Evolutionary conservation across 2,329 filamentous ascomycete species (phyloP), one percentile per base, ranked within the genome.

Genomic region (Botrytis fragariae): DNA sequence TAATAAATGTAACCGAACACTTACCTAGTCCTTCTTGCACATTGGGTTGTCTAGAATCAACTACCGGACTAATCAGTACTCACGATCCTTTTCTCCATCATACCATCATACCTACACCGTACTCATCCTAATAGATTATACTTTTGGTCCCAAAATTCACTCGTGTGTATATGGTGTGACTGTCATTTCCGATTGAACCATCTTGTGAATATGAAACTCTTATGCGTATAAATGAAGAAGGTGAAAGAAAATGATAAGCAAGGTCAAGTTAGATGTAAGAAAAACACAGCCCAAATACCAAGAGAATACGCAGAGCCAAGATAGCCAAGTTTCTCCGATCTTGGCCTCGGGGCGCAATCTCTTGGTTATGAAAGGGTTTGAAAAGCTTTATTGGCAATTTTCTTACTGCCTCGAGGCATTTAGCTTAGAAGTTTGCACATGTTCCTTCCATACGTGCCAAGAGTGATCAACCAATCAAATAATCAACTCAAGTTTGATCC

Each of bases 281-380:
- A 62, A 57, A 67, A 57, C 70, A 72, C 70, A 59, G 70, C 70
- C 70, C 48, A 37, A 54, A 59, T 57, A 32, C 70, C 70, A 72
- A 72, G 72, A 71, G 9, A 54, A 45, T 39, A 32, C 32, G 39
- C 5, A 61, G n/a, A 25, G 63, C 62, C 71, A 69, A 63, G 54
- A 45, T 12, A 39, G 72, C 72, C 72, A 73, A 73, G 72, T 73
- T 54, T 70, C 32, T 71, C 72, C 72, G 72, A 42, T 48, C 72
- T 73, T 73, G 67, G 67, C 72, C 39, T 72, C 70, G 70, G 70
- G 70, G 70, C 70, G 70, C 70, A 72, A 72, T 72, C 51, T 68
- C 70, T 72, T 60, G 70, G 61, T n/a, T 12, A 1, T 32, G n/a
- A 57, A 54, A 65, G n/a, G n/a, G 42, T 14, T 29, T 16, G 8